These are phyloP conservation scores for Claviceps humidiphila DNA, from an alignment of 2,329 filamentous ascomycete species.

Conservation along the genomic window DNA sequence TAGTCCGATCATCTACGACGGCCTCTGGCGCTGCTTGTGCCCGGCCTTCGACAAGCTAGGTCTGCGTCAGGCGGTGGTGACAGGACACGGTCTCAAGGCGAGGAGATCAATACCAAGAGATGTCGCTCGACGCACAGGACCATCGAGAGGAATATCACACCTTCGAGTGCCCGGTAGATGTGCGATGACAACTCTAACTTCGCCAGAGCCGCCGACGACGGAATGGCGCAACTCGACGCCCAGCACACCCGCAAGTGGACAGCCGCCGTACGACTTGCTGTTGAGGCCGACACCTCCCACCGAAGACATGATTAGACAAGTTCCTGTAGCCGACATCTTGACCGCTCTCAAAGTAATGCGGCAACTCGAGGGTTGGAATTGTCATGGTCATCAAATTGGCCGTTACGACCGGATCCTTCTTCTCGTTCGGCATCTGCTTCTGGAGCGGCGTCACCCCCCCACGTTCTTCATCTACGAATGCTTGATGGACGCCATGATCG, in stretches of 20 bases:
- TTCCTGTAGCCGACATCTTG: slow-evolving; percentile 14
- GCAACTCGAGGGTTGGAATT: slow-evolving; percentile 8
- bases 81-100: not conserved
- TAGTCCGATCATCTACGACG: slow-evolving; percentile 32
- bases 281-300: slow-evolving; percentile 9
- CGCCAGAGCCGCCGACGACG: not conserved
- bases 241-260: not conserved
- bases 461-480: slow-evolving; percentile 56
- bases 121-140: slow-evolving; percentile 1
- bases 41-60: slow-evolving; percentile 35
- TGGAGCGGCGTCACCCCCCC: slow-evolving; percentile 38
- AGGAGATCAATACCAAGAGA: not conserved
- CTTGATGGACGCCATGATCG: slow-evolving; percentile 58
- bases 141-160: not conserved
- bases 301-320: slow-evolving; percentile 8
- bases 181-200: not conserved
- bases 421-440: slow-evolving; percentile 46
- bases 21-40: slow-evolving; percentile 51
- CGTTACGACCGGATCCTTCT: slow-evolving; percentile 18
- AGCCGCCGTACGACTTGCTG: slow-evolving; percentile 8
- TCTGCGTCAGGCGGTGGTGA: slow-evolving; percentile 19
- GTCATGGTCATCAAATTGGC: slow-evolving; percentile 10
- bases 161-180: not conserved
- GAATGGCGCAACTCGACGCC: not conserved
- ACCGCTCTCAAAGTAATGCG: slow-evolving; percentile 17